Evolutionary conservation across 257 asterid genomes (phyloP).

Genomic region (Lithospermum erythrorhizon): DNA sequence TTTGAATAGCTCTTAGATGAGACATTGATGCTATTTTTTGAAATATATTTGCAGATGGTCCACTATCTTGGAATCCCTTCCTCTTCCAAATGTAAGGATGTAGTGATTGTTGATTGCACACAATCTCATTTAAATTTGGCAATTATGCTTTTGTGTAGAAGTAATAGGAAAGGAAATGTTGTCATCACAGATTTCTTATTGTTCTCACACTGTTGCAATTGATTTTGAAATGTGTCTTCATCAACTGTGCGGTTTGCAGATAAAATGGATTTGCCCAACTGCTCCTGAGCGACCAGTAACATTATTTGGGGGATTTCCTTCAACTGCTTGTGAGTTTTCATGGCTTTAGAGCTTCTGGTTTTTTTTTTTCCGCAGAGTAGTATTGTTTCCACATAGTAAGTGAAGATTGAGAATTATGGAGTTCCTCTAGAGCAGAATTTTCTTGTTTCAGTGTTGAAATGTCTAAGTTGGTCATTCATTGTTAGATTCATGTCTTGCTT

Average conservation of each 20-base stretch:
- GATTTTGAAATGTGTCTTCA: not conserved
- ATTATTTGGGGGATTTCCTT: conserved; percentile 83
- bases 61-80: conserved; percentile 73
- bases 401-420: not conserved
- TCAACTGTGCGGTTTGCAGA: conserved; percentile 33
- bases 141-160: conserved; percentile 1
- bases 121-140: not conserved
- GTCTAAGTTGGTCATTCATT: not conserved
- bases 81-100: conserved; percentile 72
- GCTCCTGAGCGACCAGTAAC: conserved; percentile 69
- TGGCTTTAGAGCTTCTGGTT: not conserved
- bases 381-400: not conserved
- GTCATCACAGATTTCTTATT: not conserved
- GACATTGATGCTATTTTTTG: conserved; percentile 10
- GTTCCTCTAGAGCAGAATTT: too few relatives aligned
- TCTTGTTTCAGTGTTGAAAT: not conserved
- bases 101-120: not conserved
- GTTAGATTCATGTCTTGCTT: not conserved
- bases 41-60: conserved; percentile 65
- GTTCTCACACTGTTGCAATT: not conserved
- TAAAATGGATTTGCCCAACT: conserved; percentile 92
- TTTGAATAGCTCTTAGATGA: not conserved
- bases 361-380: not conserved
- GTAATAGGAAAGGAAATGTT: not conserved
- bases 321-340: conserved; percentile 67